Evolutionary conservation across 257 asterid species (phyloP), one percentile per base, ranked within the genome.

Genomic region (Solanum sitiens): DNA sequence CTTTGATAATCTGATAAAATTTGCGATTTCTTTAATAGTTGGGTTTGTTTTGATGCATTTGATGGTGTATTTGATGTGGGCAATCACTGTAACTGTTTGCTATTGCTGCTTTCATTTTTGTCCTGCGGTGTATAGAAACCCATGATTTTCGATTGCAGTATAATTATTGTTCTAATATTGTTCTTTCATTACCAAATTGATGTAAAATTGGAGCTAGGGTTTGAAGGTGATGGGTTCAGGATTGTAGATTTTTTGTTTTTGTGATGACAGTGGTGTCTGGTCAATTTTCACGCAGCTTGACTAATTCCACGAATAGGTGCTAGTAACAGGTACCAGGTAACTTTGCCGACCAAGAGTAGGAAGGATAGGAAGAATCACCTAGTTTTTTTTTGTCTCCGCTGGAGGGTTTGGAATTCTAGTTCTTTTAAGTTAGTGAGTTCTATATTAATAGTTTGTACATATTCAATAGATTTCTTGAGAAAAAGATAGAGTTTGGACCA

Each of bases 271-370:
- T 21, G 68, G 68, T 65, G 16, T 25, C 8, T 23, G 32, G 30
- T 25, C 16, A 63, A 13, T 13, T 61, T 61, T 61, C 13, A 1
- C 6, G 6, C 12, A 21, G 4, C 11, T 56, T 59, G 25, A 59
- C 25, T 20, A 59, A 59, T 59, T 59, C n/a, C 25, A 59, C 11
- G 12, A 11, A 20, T 6, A 50, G 61, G 21, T 50, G 21, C 61
- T 3, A 50, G 0, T 50, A 50, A 0, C 30, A 9, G 14, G 7
- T 61, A 23, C 14, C 2, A n/a, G 18, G 32, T 12, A n/a, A 65
- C 4, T 65, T 0, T 65, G 72, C 3, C 14, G 8, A n/a, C 72
- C 72, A 11, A 0, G 15, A n/a, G 7, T 65, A 11, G 18, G 33
- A 65, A 0, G 5, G 4, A 65, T 65, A 12, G 6, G 18, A 65